Evolutionary conservation across 306 rosid species (phyloP).

Genomic region (Medicago ruthenica): DNA sequence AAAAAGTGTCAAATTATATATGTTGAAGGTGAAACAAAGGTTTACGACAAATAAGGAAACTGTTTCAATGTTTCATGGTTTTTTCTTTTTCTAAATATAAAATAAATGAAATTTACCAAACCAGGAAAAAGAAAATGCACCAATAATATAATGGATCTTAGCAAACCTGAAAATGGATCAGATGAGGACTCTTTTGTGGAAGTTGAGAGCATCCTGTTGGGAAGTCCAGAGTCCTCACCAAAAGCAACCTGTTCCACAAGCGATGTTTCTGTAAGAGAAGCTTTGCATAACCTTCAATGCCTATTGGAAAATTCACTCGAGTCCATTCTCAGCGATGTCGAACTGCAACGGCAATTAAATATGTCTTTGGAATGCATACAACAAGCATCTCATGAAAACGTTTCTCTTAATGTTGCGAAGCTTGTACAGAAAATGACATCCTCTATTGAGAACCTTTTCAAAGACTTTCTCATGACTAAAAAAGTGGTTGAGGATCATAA

Average conservation of each 20-base stretch:
- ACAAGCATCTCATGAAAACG: not conserved
- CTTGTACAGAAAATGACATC: not conserved
- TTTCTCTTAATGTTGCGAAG: conserved; percentile 28
- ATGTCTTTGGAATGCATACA: conserved; percentile 30
- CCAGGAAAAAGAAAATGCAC: conserved; percentile 19
- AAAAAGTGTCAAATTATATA: no score
- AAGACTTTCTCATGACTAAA: not conserved
- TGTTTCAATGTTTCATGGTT: no score
- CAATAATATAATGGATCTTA: not conserved
- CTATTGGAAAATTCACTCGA: conserved; percentile 30
- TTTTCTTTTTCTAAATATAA: no score
- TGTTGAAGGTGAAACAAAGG: no score
- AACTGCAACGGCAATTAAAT: conserved; percentile 22
- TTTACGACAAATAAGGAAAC: no score
- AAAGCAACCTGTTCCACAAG: conserved; percentile 22
- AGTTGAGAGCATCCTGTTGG: conserved; percentile 34
- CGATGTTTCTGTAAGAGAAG: conserved; percentile 15
- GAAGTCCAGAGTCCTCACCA: conserved; percentile 3
- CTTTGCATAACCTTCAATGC: conserved; percentile 27
- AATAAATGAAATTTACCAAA: no score
- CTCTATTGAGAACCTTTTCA: conserved; percentile 21
- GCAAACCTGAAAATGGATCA: conserved; percentile 1
- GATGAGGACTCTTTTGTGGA: conserved; percentile 33
- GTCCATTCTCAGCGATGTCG: conserved; percentile 5
- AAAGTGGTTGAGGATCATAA: conserved; percentile 37